phyloP scores from a whole-genome alignment of 202 grass and related monocot genomes.

The Zoysia matrella region DNA sequence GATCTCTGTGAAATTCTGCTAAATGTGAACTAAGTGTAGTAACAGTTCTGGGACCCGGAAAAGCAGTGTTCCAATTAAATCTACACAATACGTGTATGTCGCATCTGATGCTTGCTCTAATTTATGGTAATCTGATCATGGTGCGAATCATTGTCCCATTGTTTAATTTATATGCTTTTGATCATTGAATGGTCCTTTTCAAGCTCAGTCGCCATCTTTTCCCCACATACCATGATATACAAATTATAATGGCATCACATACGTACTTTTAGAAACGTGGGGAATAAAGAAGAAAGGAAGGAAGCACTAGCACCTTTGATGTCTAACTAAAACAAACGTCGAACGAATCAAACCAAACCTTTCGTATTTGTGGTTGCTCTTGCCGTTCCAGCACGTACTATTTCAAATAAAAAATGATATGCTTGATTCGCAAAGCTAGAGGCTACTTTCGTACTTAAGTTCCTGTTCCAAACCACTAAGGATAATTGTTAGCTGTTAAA shows the following conservation, averaged over 20 bases:
- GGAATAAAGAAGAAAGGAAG: neutral
- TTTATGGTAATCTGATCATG: neutral
- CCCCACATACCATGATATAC: conserved; percentile 40
- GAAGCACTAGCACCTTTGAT: conserved; percentile 13
- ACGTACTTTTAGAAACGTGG: conserved; percentile 1
- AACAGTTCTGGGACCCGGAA: neutral
- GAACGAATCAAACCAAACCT: neutral
- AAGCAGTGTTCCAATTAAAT: neutral
- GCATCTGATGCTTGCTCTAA: neutral
- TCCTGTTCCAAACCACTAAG: too few species aligned
- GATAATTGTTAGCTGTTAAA: too few species aligned
- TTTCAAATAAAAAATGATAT: conserved; percentile 12
- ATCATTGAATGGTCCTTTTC: conserved; percentile 34
- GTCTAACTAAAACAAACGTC: neutral
- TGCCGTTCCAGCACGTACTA: neutral
- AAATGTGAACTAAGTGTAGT: too few species aligned
- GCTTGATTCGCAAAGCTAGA: too few species aligned
- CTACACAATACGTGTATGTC: neutral
- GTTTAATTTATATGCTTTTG: conserved; percentile 30
- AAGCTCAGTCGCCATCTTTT: conserved; percentile 2
- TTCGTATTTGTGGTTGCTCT: neutral
- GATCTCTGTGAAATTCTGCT: too few species aligned
- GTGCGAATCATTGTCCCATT: conserved; percentile 29
- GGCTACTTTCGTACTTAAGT: too few species aligned
- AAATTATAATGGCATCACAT: conserved; percentile 14